Evolutionary conservation across 2,329 filamentous ascomycete species (phyloP), one percentile per base, ranked within the genome.

Genomic region (Monosporascus sp.): DNA sequence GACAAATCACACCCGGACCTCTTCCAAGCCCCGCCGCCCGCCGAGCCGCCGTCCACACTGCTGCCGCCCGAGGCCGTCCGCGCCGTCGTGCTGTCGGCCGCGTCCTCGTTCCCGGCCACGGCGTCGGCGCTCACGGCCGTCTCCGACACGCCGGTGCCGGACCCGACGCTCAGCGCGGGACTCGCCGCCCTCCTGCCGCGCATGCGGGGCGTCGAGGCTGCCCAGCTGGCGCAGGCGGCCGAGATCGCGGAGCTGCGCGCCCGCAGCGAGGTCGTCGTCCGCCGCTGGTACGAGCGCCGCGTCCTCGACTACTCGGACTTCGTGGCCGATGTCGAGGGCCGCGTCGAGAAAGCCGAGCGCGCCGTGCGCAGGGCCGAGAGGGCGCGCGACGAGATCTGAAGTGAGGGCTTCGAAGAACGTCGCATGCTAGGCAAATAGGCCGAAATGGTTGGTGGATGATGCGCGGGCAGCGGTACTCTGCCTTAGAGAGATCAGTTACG

Each of bases 211-310:
- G 71, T 84, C 18, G 80, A 83, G 57, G 76, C 78, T 0, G 79
- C 78, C 4, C 87, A 91, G 63, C 67, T 79, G 20, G 77, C 80
- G 17, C 86, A 90, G 68, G 76, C 70, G 40, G 75, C 77, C 48
- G 82, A 87, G 68, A 80, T 89, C 57, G 80, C 79, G 22, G 81
- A 81, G 67, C 77, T 88, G 65, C 79, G 83, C 66, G 79, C 72
- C 57, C 79, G 78, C 59, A 92, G 80, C 72, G 88, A 84, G 69
- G 68, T 69, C 57, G 73, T 81, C 24, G 71, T 91, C 55, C 79
- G 86, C 59, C 71, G 76, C 37, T 95, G 90, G 87, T 91, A 93
- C 70, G 85, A 91, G 67, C 74, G 82, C 24, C 82, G 84, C 3
- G 77, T 94, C 44, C 73, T 96, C 48, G 79, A 80, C 11, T 83